Conservation (phyloP, 768 basidiomycete genomes). For the Lentinula boryana region DNA sequence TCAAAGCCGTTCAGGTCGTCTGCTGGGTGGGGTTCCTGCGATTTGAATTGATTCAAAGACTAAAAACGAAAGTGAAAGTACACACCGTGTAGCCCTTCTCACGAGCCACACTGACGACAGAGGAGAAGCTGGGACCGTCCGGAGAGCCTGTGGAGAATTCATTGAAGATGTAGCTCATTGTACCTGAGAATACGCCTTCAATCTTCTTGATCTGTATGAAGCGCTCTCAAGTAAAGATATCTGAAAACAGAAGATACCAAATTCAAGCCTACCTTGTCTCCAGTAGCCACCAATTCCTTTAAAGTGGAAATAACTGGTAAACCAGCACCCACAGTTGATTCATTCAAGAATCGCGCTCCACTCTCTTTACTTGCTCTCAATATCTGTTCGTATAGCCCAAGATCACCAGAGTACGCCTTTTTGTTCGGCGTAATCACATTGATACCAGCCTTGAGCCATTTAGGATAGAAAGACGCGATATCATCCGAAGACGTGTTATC, state of each 20-base stretch:
- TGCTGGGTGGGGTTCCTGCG: slow-evolving; percentile 92
- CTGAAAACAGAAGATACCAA: slow-evolving; percentile 8
- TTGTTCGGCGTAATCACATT: slow-evolving; percentile 96
- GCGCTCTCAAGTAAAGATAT: neutral
- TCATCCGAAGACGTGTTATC: slow-evolving; percentile 89
- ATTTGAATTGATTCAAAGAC: neutral
- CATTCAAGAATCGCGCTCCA: slow-evolving; percentile 71
- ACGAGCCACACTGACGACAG: slow-evolving; percentile 82
- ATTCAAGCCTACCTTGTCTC: slow-evolving; percentile 65
- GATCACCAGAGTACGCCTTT: slow-evolving; percentile 82
- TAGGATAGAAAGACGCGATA: slow-evolving; percentile 78
- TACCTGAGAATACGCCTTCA: slow-evolving; percentile 97
- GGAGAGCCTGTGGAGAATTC: slow-evolving; percentile 73
- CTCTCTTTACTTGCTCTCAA: slow-evolving; percentile 48
- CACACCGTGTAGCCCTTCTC: slow-evolving; percentile 92
- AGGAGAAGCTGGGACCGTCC: slow-evolving; percentile 75
- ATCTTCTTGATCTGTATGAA: slow-evolving; percentile 67
- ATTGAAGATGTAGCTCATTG: slow-evolving; percentile 99
- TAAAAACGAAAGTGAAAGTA: neutral
- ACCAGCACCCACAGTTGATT: slow-evolving; percentile 94
- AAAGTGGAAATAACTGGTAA: slow-evolving; percentile 88
- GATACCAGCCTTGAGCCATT: slow-evolving; percentile 71
- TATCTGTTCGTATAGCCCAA: slow-evolving; percentile 65
- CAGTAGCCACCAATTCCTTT: slow-evolving; percentile 87
- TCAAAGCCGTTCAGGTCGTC: slow-evolving; percentile 97